A percentile compares a stretch with the other conserved stretches of the same genome.
phyloP scores from a whole-genome alignment of 345 rosid genomes.

The Psidium friedrichsthalianum region DNA sequence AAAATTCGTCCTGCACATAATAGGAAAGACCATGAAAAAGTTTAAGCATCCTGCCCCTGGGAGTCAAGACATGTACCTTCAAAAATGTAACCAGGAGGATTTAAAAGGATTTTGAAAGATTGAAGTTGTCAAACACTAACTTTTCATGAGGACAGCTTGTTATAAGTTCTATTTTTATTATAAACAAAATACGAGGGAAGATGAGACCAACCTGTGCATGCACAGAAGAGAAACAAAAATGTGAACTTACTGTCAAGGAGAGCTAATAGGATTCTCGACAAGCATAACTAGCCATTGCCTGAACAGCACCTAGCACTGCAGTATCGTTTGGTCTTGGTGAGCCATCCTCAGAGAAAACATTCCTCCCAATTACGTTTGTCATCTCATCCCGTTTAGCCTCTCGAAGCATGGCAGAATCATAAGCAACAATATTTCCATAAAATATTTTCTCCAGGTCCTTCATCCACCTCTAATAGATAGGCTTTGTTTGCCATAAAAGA shows the following conservation, averaged over 20 bases:
- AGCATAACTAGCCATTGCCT: constrained; percentile 91
- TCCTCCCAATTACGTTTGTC: constrained; percentile 75
- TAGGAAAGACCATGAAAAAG: neutral
- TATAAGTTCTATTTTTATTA: neutral
- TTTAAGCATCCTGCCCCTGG: neutral
- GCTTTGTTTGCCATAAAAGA: constrained; percentile 92
- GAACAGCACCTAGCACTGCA: constrained; percentile 43
- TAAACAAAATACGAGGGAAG: neutral
- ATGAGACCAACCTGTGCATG: neutral
- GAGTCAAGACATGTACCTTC: neutral
- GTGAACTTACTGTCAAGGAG: constrained; percentile 51
- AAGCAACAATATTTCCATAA: constrained; percentile 85
- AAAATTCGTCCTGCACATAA: neutral
- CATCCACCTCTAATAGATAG: constrained; percentile 87
- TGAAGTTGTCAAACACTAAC: neutral
- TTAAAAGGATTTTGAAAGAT: neutral
- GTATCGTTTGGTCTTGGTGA: constrained; percentile 43
- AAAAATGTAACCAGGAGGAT: neutral
- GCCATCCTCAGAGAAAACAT: constrained; percentile 82
- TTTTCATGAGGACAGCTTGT: neutral
- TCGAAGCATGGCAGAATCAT: constrained; percentile 77
- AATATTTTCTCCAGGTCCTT: constrained; percentile 94
- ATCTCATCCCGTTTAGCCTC: constrained; percentile 71
- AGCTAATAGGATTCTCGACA: constrained; percentile 69
- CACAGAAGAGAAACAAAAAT: neutral